These are phyloP conservation scores for Mucor ambiguus DNA, from an alignment of 371 early-diverging fungal genomes.

Conservation along the genomic window DNA sequence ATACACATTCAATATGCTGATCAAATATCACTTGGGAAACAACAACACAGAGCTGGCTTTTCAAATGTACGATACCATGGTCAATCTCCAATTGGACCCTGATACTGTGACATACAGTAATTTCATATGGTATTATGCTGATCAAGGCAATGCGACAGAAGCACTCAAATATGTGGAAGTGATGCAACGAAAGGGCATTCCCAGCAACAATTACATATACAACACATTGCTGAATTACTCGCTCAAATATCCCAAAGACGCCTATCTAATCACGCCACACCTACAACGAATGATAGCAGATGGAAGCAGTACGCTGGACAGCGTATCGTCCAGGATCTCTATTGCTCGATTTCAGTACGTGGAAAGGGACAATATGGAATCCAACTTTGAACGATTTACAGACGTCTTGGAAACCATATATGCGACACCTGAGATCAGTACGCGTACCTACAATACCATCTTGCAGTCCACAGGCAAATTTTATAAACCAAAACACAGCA, in stretches of 20 bases:
- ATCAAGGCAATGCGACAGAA: conserved; percentile 21
- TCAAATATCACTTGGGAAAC: conserved; percentile 24
- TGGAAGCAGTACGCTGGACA: conserved; percentile 15
- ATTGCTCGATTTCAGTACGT: conserved; percentile 2
- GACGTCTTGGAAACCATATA: conserved; percentile 14
- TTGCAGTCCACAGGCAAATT: conserved; percentile 33
- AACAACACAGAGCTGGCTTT: conserved; percentile 29
- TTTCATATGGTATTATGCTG: conserved; percentile 31
- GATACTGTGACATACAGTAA: conserved; percentile 29
- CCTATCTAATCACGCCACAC: conserved; percentile 16
- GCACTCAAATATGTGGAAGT: conserved; percentile 31
- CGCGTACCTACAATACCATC: conserved; percentile 41
- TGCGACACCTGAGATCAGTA: conserved; percentile 9
- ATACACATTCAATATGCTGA: conserved; percentile 33
- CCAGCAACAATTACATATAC: conserved; percentile 26
- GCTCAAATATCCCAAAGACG: conserved; percentile 22
- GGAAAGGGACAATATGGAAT: not conserved
- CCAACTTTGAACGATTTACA: conserved; percentile 14
- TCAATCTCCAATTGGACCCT: conserved; percentile 16
- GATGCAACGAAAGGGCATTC: conserved; percentile 32
- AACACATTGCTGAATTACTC: conserved; percentile 27
- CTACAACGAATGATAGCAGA: conserved; percentile 18
- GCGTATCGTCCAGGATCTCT: conserved; percentile 20
- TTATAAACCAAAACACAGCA: conserved; percentile 8
- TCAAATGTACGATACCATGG: conserved; percentile 33